A percentile compares a stretch with the other conserved stretches of the same genome.
Evolutionary conservation across 192 early-diverging fungal genomes (phyloP).

Genomic region (Mortierella hygrophila): DNA sequence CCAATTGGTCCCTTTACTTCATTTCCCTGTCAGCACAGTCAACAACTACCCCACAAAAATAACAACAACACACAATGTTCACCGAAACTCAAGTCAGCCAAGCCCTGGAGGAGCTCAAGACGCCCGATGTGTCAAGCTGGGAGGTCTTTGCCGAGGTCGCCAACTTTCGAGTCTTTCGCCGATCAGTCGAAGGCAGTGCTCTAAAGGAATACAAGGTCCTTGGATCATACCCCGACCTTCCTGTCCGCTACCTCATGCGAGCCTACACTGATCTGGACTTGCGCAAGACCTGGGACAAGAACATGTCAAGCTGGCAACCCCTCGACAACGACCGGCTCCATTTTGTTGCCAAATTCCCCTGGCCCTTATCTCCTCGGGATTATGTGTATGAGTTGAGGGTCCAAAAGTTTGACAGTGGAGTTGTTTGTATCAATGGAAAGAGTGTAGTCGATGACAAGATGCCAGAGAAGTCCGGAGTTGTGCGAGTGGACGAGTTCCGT

Average conservation of each 20-base stretch:
- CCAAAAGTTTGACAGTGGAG: slow-evolving; percentile 13
- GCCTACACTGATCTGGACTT: slow-evolving; percentile 60
- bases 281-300: slow-evolving; percentile 60
- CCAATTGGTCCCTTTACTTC: neutral
- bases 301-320: slow-evolving; percentile 46
- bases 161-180: slow-evolving; percentile 54
- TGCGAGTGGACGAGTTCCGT: slow-evolving; percentile 56
- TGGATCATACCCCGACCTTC: slow-evolving; percentile 46
- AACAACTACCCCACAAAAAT: neutral
- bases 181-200: slow-evolving; percentile 28
- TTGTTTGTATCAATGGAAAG: slow-evolving; percentile 20
- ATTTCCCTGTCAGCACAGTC: neutral
- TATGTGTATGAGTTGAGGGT: slow-evolving; percentile 56
- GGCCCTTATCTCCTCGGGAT: slow-evolving; percentile 57
- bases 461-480: slow-evolving; percentile 38
- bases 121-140: slow-evolving; percentile 31
- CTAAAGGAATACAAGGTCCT: slow-evolving; percentile 59
- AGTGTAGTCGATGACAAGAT: slow-evolving; percentile 18
- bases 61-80: slow-evolving; percentile 4
- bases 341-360: slow-evolving; percentile 55
- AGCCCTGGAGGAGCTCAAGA: slow-evolving; percentile 15
- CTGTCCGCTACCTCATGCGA: slow-evolving; percentile 41
- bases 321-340: slow-evolving; percentile 35
- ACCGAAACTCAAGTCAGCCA: slow-evolving; percentile 21
- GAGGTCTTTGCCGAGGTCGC: slow-evolving; percentile 38